Base-by-base conservation (phyloP, 495 filamentous ascomycete species). In the Terfezia claveryi region DNA sequence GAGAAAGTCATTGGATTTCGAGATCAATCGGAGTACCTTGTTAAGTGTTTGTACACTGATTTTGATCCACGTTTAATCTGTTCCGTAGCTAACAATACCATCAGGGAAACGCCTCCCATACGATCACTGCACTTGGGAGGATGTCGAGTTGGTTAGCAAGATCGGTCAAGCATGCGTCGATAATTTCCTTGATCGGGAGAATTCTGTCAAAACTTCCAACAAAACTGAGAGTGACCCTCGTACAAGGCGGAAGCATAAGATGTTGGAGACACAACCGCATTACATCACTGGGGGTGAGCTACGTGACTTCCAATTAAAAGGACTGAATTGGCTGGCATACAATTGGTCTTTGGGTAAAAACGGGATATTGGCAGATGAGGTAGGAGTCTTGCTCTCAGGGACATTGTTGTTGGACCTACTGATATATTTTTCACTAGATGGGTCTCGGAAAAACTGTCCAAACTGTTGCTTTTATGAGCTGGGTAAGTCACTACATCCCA, bases 371-470 rank as follows among this genome's bases (percentile, higher is more conserved):
- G 91, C 91, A 11, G 91, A 99, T 61, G 91, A 99, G 50, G 50
- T 51, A 51, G 3, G 27, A 23, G 11, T 27, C 27, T 20, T 4
- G 14, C 41, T 49, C 20, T 49, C 20, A 20, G 14, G 44, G 44
- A 1, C 14, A 49, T 20, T 49, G 44, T 14, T 49, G 8, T n/a
- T 49, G 14, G 44, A n/a, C 44, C 6, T 14, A 20, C 44, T 49
- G 9, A 49, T 49, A 20, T 14, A 49, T 49, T 1, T 32, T 32
- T 46, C 17, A 20, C 50, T 51, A 51, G 65, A 99, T 99, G 91
- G 91, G 91, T 55, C 73, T 99, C 32, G 91, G 91, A 23, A 99
- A 99, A 71, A 99, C 91, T 0, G 89, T 99, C 3, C 91, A 99
- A 68, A 95, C 89, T 1, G 87, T 99, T 20, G 75, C 91, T 0